Evolutionary conservation across 140 eudicot species (phyloP).

Genomic region (Anethum foeniculum): DNA sequence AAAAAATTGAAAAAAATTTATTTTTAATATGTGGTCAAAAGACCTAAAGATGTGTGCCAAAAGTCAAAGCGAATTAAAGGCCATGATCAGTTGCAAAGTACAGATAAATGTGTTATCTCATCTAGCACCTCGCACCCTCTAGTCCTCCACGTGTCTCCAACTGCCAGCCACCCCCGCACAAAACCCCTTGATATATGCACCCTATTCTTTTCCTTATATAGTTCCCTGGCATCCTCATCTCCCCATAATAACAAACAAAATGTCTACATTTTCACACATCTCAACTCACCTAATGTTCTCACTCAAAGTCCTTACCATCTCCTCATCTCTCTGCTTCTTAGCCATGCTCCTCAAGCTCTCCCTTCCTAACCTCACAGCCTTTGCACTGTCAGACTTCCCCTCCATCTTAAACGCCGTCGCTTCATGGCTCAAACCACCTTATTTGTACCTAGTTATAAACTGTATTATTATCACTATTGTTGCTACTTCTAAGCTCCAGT

Average conservation of each 20-base stretch:
- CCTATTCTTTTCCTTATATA: too few species aligned
- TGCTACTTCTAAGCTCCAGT: constrained; percentile 60
- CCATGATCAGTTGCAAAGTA: too few species aligned
- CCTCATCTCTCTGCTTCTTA: constrained; percentile 43
- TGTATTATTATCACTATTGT: constrained; percentile 70
- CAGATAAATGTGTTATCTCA: too few species aligned
- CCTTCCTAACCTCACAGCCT: constrained; percentile 25
- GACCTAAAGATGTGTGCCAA: too few species aligned
- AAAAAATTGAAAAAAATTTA: too few species aligned
- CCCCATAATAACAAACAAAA: background rate
- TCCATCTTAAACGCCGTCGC: constrained; percentile 29
- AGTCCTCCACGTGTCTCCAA: background rate
- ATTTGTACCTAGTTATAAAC: constrained; percentile 66
- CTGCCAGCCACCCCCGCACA: background rate
- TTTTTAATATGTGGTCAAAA: too few species aligned
- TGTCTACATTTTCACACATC: background rate
- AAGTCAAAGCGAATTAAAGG: too few species aligned
- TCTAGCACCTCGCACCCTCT: background rate
- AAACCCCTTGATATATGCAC: too few species aligned
- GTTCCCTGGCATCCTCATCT: background rate
- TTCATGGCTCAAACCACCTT: constrained; percentile 78
- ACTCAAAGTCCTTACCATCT: constrained; percentile 37
- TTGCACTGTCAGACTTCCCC: constrained; percentile 34
- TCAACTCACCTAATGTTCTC: constrained; percentile 10
- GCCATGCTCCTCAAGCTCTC: constrained; percentile 51